Percentiles rank a stretch among this genome's conserved stretches.
These are phyloP conservation scores for Colletotrichum gigasporum DNA, from an alignment of 2,329 filamentous ascomycete genomes.

Conservation along the genomic window DNA sequence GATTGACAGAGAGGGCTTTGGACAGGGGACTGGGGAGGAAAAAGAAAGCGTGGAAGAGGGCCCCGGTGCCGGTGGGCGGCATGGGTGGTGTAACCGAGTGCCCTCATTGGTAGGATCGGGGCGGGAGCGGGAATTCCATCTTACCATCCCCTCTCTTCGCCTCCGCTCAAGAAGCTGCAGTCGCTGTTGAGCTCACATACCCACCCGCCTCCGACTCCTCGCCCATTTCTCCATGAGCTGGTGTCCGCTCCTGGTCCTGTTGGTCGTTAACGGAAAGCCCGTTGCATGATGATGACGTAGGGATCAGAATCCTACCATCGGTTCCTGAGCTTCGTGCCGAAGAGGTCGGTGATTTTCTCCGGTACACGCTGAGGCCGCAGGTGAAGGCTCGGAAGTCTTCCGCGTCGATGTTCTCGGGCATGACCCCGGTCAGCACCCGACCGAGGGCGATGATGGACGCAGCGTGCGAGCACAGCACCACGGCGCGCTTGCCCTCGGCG, in stretches of 20 bases:
- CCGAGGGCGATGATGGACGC: conserved; percentile 89
- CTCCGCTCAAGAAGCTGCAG: conserved; percentile 81
- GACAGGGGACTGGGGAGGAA: conserved; percentile 1
- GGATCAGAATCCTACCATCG: conserved; percentile 21
- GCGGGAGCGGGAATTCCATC: conserved; percentile 40
- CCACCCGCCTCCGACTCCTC: conserved; percentile 81
- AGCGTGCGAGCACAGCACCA: conserved; percentile 89
- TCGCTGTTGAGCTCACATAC: conserved; percentile 82
- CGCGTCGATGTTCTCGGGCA: conserved; percentile 75
- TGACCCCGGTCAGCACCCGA: conserved; percentile 78
- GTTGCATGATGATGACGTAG: conserved; percentile 24
- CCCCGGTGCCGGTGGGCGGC: not conserved
- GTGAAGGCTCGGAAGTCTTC: conserved; percentile 90
- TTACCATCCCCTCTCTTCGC: conserved; percentile 90
- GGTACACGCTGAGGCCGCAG: conserved; percentile 78
- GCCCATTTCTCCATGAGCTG: conserved; percentile 64
- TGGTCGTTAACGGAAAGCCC: conserved; percentile 18
- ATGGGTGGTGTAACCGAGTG: conserved; percentile 4
- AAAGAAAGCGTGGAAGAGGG: not conserved
- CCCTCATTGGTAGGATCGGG: conserved; percentile 13
- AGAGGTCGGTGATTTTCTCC: conserved; percentile 38
- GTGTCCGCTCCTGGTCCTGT: conserved; percentile 33
- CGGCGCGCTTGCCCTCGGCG: conserved; percentile 70
- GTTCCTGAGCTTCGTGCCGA: conserved; percentile 1
- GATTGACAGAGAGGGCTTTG: not conserved